Base-by-base conservation (phyloP, 129 eudicot genomes). In the Flaveria bidentis region DNA sequence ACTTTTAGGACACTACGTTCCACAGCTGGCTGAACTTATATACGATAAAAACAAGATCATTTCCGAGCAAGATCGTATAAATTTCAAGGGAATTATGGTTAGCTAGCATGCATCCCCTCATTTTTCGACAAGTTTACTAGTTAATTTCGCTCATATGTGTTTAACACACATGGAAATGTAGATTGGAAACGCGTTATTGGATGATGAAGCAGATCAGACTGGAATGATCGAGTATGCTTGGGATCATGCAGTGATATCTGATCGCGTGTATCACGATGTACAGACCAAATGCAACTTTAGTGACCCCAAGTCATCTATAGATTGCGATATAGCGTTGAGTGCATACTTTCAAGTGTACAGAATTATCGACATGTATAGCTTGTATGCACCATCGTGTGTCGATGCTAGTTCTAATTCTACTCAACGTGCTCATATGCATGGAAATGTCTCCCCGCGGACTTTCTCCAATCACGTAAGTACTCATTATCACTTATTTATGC, bases 241-340 rank as follows among this genome's bases (percentile, higher is more conserved):
- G 90, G 87, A 87, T 78, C 98, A 94, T 53, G 98, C 98, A 0
- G 91, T 94, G 68, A 94, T 94, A 69, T 94, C 98, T 0, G 96
- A 94, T 67, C 71, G 75, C 23, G 76, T 88, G 15, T 87, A 84
- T 67, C 11, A 63, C 0, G 83, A 84, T 14, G 69, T 94, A 1
- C 82, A 84, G 64, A 69, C 4, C 1, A 55, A 72, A 4, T 94
- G 98, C 84, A 80, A 94, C 73, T 94, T 90, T 75, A 85, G 88
- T 10, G 9, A 7, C 14, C 58, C 65, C 10, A 63, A 77, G 67
- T 16, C 76, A 7, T 9, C 82, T 1, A 25, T 52, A 0, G 65
- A 46, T 7, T 94, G 98, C 74, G 55, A 82, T 75, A 14, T 16
- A 0, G 87, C 87, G 1, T 44, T 88, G 50, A 44, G 22, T 1